phyloP scores from a whole-genome alignment of 495 filamentous ascomycete species.

The Penicillium cosmopolitanum region DNA sequence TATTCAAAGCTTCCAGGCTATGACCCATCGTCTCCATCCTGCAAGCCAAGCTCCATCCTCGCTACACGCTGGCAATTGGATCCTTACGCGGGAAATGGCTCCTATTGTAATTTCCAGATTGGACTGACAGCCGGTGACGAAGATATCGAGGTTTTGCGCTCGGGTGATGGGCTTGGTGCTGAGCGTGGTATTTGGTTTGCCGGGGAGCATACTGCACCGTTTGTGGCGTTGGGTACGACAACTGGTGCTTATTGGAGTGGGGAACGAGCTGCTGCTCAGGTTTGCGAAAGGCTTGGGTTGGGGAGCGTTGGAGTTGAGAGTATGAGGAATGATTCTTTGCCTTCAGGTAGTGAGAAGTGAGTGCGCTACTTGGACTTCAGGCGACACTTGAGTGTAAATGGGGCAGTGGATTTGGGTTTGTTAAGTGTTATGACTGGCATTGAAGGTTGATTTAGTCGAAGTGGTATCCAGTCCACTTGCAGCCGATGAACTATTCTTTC shows the following conservation, averaged over 20 bases:
- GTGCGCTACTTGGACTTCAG: not conserved
- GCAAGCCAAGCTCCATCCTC: constrained; percentile 63
- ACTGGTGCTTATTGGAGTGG: constrained; percentile 95
- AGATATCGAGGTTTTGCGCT: constrained; percentile 74
- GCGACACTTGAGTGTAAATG: no score
- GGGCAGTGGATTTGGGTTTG: no score
- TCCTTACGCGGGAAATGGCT: constrained; percentile 83
- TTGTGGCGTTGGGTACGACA: constrained; percentile 82
- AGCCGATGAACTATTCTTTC: not conserved
- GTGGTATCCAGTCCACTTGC: not conserved
- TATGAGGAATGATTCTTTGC: constrained; percentile 43
- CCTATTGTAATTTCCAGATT: constrained; percentile 86
- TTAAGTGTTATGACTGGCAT: not conserved
- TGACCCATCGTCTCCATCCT: constrained; percentile 51
- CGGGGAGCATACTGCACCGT: constrained; percentile 92
- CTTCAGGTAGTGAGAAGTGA: constrained; percentile 26
- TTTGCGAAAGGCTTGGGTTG: constrained; percentile 49
- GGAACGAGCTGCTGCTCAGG: constrained; percentile 71
- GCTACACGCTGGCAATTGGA: constrained; percentile 84
- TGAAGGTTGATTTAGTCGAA: not conserved
- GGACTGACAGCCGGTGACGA: constrained; percentile 67
- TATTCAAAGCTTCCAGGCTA: constrained; percentile 76
- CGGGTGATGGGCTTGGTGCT: constrained; percentile 57
- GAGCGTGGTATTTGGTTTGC: constrained; percentile 84
- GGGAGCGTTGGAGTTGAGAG: constrained; percentile 27